These are phyloP conservation scores for Neophaeococcomyces aloes DNA, from an alignment of 2,329 filamentous ascomycete genomes.

Conservation along the genomic window DNA sequence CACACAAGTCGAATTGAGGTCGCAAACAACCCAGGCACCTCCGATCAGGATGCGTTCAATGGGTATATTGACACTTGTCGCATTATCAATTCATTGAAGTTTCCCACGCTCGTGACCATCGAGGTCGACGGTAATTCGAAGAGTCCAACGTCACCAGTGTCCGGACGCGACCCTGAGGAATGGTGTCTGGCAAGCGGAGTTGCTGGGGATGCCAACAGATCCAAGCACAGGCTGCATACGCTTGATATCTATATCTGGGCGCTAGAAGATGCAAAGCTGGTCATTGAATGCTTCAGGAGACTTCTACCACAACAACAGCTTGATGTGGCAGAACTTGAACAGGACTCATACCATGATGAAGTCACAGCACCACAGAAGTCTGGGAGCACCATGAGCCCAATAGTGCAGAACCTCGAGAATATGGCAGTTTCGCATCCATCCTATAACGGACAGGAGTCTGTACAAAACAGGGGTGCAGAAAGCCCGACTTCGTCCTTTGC, in stretches of 20 bases:
- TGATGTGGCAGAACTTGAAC: conserved; percentile 39
- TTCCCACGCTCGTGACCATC: conserved; percentile 50
- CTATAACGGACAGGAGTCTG: conserved; percentile 37
- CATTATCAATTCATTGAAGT: conserved; percentile 47
- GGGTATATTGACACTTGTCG: conserved; percentile 45
- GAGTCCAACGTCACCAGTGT: conserved; percentile 21
- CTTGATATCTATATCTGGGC: conserved; percentile 57
- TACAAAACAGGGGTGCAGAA: conserved; percentile 21
- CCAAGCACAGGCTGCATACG: conserved; percentile 48
- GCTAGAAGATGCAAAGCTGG: conserved; percentile 45
- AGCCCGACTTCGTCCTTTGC: conserved; percentile 22
- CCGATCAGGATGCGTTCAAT: conserved; percentile 54
- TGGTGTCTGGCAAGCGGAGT: conserved; percentile 50
- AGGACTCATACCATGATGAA: conserved; percentile 26
- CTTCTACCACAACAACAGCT: conserved; percentile 33
- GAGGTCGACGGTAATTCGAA: conserved; percentile 37
- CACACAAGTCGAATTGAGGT: conserved; percentile 49
- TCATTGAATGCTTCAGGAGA: conserved; percentile 37
- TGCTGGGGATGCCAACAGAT: conserved; percentile 42
- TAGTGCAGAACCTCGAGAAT: conserved; percentile 54
- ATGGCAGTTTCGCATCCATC: conserved; percentile 47
- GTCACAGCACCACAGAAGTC: conserved; percentile 15
- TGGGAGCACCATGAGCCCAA: conserved; percentile 39
- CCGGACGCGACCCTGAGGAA: conserved; percentile 30
- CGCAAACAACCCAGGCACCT: conserved; percentile 53